These are phyloP conservation scores for Mycosphaerella sp. DNA, from an alignment of 2,329 filamentous ascomycete species.

Conservation along the genomic window DNA sequence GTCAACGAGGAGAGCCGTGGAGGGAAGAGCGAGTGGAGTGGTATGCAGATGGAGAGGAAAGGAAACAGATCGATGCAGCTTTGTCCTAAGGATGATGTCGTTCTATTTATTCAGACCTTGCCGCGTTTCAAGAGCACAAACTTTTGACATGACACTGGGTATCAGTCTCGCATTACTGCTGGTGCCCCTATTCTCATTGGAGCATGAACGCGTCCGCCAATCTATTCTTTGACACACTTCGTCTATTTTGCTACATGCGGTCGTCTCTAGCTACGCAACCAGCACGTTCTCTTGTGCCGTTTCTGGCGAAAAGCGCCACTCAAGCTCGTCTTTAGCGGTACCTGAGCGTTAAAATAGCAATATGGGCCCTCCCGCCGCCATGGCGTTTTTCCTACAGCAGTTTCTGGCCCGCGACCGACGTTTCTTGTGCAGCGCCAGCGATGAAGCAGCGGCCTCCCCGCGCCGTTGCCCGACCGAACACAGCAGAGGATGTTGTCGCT, in stretches of 20 bases:
- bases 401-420: not conserved
- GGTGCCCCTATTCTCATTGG: not conserved
- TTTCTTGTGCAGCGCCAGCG: not conserved
- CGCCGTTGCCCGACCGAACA: not conserved
- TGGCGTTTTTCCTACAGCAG: not conserved
- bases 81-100: not conserved
- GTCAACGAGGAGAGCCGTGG: not conserved
- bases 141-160: not conserved
- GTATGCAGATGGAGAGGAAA: not conserved
- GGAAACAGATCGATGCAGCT: not conserved
- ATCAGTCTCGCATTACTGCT: conserved; percentile 1
- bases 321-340: not conserved
- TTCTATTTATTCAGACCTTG: too few species aligned
- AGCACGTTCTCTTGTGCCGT: conserved; percentile 1
- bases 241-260: conserved; percentile 1
- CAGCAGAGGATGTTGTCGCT: not conserved
- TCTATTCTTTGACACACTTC: conserved; percentile 4
- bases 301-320: conserved; percentile 4
- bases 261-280: conserved; percentile 3
- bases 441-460: not conserved
- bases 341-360: not conserved
- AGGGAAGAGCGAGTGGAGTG: not conserved
- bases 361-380: not conserved
- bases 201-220: not conserved
- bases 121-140: too few species aligned